Evolutionary conservation across 164 flowering plant genomes (phyloP).

Genomic region (Chimonanthus praecox): DNA sequence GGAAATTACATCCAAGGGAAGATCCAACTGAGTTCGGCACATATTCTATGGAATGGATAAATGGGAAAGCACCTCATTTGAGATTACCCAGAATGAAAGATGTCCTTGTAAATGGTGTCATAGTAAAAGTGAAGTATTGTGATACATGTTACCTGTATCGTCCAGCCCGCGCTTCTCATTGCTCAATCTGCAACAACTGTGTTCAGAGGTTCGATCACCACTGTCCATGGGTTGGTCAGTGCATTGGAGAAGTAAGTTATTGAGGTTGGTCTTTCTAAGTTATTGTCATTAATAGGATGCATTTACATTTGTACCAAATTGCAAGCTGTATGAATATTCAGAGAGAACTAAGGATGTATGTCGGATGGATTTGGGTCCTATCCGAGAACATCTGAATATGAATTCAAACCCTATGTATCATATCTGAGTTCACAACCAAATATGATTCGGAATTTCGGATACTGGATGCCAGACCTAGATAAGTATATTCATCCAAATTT

Average conservation of each 20-base stretch:
- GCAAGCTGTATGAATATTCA: not conserved
- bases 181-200: conserved; percentile 96
- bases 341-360: too few relatives aligned
- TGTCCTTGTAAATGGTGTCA: conserved; percentile 59
- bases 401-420: too few relatives aligned
- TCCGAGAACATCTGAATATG: too few relatives aligned
- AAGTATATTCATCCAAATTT: too few relatives aligned
- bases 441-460: too few relatives aligned
- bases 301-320: not conserved
- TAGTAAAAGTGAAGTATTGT: conserved; percentile 77
- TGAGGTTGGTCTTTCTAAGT: not conserved
- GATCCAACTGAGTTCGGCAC: conserved; percentile 42
- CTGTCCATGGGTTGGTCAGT: conserved; percentile 99
- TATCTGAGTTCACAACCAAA: too few relatives aligned
- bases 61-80: conserved; percentile 49
- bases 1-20: conserved; percentile 66
- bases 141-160: conserved; percentile 90
- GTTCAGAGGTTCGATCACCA: conserved; percentile 95
- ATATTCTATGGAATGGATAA: conserved; percentile 85
- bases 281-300: not conserved
- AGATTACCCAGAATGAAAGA: conserved; percentile 70
- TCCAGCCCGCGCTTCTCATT: conserved; percentile 92
- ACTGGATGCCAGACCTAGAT: too few relatives aligned
- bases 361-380: too few relatives aligned
- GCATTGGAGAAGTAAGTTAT: conserved; percentile 80